Evolutionary conservation across 1,284 basidiomycete genomes (phyloP), one percentile per base, ranked within the genome.

Genomic region (Apiotrichum brassicae): DNA sequence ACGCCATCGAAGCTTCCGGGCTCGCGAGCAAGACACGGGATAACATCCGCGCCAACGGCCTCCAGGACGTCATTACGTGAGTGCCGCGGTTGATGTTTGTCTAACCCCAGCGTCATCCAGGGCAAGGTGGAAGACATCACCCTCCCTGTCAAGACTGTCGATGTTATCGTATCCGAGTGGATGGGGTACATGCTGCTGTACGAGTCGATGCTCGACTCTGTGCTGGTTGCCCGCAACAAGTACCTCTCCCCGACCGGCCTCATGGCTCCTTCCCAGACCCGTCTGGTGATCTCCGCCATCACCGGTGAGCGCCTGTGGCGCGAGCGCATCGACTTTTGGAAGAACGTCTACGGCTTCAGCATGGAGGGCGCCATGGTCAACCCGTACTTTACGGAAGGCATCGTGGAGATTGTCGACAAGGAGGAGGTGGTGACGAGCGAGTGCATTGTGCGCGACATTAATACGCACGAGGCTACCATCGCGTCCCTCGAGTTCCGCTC

Each of bases 131-230:
- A 97, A 71, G 82, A 91, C 35, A 83, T 97, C 50, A 71, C 71
- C 8, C 74, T 87, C 11, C 70, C 73, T 0, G 84, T 87, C 3
- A 81, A 83, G 22, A 79, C 87, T 43, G 92, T 97, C 30, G 93
- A 97, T 68, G 80, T 97, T 45, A 91, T 98, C 66, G 78, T 97
- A 43, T 92, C 87, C 25, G 94, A 98, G 73, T 98, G 94, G 94
- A 97, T 97, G 94, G 73, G 89, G 4, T 92, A 92, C 65, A 86
- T 86, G 30, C 76, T 92, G 22, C 78, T 95, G 20, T 97, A 97
- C 72, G 94, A 98, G 73, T 89, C 86, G 39, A 97, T 97, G 94
- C 80, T 97, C 22, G 93, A 97, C 69, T 95, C 91, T 0, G 94
- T 97, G 6, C 76, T 98, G 11, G 34, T 43, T 23, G 54, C 54